phyloP scores from a whole-genome alignment of 306 rosid genomes.

The Astragalus glycyphyllos region DNA sequence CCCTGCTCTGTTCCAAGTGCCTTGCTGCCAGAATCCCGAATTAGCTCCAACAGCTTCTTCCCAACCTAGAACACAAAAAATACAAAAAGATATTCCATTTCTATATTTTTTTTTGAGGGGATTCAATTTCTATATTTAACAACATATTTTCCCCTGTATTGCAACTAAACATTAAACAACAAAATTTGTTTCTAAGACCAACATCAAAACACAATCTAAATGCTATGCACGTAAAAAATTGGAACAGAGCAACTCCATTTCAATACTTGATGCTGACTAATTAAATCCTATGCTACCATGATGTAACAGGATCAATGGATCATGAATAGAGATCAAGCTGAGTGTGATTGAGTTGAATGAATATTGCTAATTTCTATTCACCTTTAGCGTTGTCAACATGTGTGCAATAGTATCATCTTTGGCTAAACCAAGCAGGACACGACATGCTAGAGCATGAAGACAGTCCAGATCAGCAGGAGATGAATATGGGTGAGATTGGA shows the following conservation, averaged over 20 bases:
- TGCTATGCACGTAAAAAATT: neutral
- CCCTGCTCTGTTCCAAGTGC: conserved; percentile 84
- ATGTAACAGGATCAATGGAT: neutral
- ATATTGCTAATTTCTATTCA: conserved; percentile 33
- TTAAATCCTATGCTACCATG: conserved; percentile 29
- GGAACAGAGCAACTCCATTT: conserved; percentile 3
- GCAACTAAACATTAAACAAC: neutral
- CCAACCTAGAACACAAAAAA: conserved; percentile 74
- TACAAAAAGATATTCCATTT: conserved; percentile 9
- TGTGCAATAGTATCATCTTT: conserved; percentile 92
- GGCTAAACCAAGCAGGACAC: conserved; percentile 91
- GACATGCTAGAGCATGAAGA: conserved; percentile 91
- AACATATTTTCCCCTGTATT: neutral
- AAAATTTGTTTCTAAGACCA: neutral
- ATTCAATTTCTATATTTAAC: neutral
- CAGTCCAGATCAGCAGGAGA: conserved; percentile 90
- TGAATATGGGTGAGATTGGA: conserved; percentile 80
- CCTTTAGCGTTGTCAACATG: conserved; percentile 94
- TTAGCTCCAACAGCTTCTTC: conserved; percentile 89
- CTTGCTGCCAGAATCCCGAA: conserved; percentile 90
- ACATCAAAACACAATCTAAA: neutral
- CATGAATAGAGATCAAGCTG: neutral
- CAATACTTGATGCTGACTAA: neutral
- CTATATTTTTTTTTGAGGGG: too few relatives aligned
- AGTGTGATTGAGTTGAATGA: neutral